Evolutionary conservation across 805 yeast genomes (phyloP).

Genomic region (Metschnikowia picachoensis): DNA sequence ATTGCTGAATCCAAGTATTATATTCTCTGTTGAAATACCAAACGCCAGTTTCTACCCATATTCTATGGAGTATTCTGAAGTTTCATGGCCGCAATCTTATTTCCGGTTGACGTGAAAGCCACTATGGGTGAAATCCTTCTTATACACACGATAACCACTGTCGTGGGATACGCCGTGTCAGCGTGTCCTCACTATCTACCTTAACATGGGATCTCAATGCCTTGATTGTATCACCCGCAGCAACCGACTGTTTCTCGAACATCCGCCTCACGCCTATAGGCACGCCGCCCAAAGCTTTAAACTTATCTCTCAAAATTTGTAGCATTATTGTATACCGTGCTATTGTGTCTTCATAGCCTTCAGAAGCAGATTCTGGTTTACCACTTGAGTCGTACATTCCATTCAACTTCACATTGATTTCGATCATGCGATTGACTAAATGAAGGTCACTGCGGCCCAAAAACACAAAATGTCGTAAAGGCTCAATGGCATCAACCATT

Average conservation of each 20-base stretch:
- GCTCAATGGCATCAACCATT: conserved; percentile 2
- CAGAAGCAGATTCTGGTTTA: neutral
- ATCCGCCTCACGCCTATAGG: neutral
- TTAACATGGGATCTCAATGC: neutral
- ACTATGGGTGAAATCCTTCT: too few species aligned
- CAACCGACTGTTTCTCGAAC: neutral
- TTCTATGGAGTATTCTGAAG: too few species aligned
- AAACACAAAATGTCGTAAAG: neutral
- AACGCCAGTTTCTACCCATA: too few species aligned
- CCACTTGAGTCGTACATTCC: neutral
- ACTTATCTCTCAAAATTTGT: neutral
- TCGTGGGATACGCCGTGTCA: neutral
- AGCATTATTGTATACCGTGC: neutral
- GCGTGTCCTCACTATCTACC: neutral
- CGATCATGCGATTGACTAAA: neutral
- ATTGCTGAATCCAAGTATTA: too few species aligned
- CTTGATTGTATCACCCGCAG: neutral
- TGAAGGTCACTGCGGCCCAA: neutral
- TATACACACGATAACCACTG: too few species aligned
- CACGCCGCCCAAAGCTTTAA: neutral
- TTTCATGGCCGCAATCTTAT: too few species aligned
- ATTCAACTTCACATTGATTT: neutral
- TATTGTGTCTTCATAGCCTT: neutral
- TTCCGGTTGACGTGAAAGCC: too few species aligned
- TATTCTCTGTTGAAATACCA: too few species aligned